Conservation (phyloP, 768 basidiomycete genomes). For the Amanita jacksonii region DNA sequence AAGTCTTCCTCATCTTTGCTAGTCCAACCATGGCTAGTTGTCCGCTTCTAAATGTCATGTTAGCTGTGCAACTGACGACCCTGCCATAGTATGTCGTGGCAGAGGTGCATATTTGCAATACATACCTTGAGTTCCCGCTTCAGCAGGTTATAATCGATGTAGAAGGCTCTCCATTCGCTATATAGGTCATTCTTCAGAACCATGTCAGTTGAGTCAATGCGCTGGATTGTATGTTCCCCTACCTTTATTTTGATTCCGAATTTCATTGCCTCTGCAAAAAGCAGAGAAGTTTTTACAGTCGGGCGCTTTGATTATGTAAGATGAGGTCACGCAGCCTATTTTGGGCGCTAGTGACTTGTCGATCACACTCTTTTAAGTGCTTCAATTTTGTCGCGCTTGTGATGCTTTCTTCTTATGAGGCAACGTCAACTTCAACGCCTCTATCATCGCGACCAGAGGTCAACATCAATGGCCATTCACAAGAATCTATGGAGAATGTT, state of each 20-base stretch:
- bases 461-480: slow-evolving; percentile 20
- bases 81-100: slow-evolving; percentile 3
- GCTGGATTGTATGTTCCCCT: neutral
- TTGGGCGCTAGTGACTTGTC: neutral
- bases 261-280: slow-evolving; percentile 45
- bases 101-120: slow-evolving; percentile 7
- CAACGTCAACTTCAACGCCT: slow-evolving; percentile 21
- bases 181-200: slow-evolving; percentile 64
- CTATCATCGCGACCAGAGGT: slow-evolving; percentile 16
- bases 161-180: slow-evolving; percentile 84
- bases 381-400: too few relatives aligned
- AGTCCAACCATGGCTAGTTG: slow-evolving; percentile 54
- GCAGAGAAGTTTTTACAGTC: neutral
- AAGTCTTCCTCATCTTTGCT: slow-evolving; percentile 78
- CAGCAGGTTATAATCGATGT: slow-evolving; percentile 81
- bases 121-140: slow-evolving; percentile 84
- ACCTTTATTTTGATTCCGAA: slow-evolving; percentile 66
- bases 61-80: neutral
- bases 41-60: slow-evolving; percentile 23
- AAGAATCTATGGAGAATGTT: slow-evolving; percentile 18
- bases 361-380: too few relatives aligned
- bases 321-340: neutral
- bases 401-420: slow-evolving; percentile 21
- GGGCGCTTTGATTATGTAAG: slow-evolving; percentile 7
- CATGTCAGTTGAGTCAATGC: neutral